Evolutionary conservation across 225 moss, liverwort and hornwort species (phyloP).

Genomic region (Pseudisothecium myosuroides): DNA sequence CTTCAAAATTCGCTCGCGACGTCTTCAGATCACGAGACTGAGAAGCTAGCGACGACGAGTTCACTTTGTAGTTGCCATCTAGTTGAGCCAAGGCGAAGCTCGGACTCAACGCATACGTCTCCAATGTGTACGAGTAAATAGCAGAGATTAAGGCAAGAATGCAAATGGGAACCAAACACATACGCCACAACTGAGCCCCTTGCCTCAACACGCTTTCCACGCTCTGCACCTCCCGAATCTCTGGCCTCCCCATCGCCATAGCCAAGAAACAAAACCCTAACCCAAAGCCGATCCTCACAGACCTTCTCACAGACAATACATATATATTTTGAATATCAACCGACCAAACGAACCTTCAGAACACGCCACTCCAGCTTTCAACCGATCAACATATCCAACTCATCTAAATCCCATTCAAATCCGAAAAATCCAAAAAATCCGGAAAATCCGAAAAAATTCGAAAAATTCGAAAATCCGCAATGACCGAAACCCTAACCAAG

Average conservation of each 20-base stretch:
- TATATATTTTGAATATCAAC: not conserved
- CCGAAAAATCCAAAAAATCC: not conserved
- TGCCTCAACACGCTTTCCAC: slow-evolving; percentile 25
- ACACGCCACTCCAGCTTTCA: not conserved
- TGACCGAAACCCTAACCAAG: not conserved
- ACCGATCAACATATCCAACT: not conserved
- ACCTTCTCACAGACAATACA: not conserved
- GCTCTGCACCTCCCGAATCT: slow-evolving; percentile 23
- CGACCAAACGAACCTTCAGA: not conserved
- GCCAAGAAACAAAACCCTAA: not conserved
- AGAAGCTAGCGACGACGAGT: slow-evolving; percentile 13
- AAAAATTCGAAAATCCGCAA: not conserved
- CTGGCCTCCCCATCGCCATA: slow-evolving; percentile 20
- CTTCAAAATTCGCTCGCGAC: slow-evolving; percentile 21
- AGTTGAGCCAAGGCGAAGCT: slow-evolving; percentile 28
- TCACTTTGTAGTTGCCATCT: slow-evolving; percentile 19
- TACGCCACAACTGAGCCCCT: slow-evolving; percentile 32
- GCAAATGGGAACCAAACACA: slow-evolving; percentile 29
- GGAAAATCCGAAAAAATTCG: not conserved
- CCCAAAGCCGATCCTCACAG: not conserved
- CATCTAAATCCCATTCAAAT: not conserved
- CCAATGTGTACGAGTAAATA: slow-evolving; percentile 27
- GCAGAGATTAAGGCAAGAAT: slow-evolving; percentile 27
- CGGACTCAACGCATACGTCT: slow-evolving; percentile 33
- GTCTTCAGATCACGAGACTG: slow-evolving; percentile 23